Evolutionary conservation across 805 yeast genomes (phyloP), one percentile per base, ranked within the genome.

Genomic region (Myxozyma udenii): DNA sequence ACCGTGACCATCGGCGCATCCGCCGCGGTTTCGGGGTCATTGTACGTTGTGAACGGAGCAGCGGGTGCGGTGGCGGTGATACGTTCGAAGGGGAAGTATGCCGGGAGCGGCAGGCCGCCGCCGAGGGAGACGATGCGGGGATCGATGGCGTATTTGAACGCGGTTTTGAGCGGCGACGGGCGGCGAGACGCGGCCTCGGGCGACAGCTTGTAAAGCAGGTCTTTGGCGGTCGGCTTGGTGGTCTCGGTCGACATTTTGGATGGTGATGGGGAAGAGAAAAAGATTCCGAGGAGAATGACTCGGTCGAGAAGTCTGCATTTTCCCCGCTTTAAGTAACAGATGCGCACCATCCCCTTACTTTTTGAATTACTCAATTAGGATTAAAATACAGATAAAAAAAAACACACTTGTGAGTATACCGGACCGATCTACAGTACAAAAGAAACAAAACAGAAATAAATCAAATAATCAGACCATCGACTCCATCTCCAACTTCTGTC

Each of bases 21-120:
- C 35, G 37, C 50, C 45, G 48, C 55, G 53, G 12, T 28, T 28
- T 55, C 61, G 39, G 64, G 60, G 33, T 60, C 60, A 57, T 87
- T 85, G 49, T 96, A 96, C 25, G 80, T 75, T 12, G 74, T 64
- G 67, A 89, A 91, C 1, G 95, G 95, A 21, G 93, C 85, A 11
- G 81, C 75, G 50, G 96, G 95, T n/a, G 62, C 66, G 50, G 79
- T 80, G 12, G 85, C 84, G 21, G 76, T 67, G 51, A 91, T 68
- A 60, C 81, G 79, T 63, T 89, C 87, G 78, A 91, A 87, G 40
- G 98, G 98, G 78, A 91, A 91, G 71, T 87, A 85, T 58, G 85
- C 91, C 23, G 96, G 74, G 67, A 87, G 73, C 12, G 98, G 98
- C 62, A 91, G 78, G 5, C 98, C 98, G 63, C 98, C 98, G 49